A percentile compares a stretch with the other conserved stretches of the same genome.
phyloP scores from a whole-genome alignment of 2,329 filamentous ascomycete genomes.

The Botrytis porri region DNA sequence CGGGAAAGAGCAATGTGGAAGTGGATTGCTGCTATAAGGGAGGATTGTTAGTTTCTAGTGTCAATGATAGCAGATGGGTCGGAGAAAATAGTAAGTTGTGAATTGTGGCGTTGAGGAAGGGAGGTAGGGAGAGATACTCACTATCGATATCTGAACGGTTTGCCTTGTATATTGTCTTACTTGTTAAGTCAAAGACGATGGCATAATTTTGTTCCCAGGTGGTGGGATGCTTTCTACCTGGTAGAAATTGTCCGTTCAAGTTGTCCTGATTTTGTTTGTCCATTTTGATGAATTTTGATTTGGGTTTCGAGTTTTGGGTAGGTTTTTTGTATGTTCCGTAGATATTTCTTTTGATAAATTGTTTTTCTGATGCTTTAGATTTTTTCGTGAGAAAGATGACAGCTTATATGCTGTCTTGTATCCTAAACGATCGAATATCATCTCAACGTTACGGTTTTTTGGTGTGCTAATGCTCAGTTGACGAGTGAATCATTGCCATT shows the following conservation, averaged over 20 bases:
- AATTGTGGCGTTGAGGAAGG: not conserved
- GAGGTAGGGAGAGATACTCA: not conserved
- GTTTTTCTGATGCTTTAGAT: not conserved
- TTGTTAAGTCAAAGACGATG: not conserved
- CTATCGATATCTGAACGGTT: not conserved
- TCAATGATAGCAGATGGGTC: not conserved
- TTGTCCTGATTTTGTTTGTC: not conserved
- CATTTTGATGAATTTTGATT: not conserved
- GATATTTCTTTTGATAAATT: not conserved
- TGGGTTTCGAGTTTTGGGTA: not conserved
- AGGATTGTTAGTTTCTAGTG: not conserved
- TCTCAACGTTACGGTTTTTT: not conserved
- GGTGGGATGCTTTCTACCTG: not conserved
- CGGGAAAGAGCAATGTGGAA: not conserved
- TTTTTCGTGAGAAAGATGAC: not conserved
- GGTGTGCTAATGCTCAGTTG: not conserved
- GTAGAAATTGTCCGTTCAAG: not conserved
- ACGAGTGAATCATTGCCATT: not conserved
- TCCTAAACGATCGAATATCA: not conserved
- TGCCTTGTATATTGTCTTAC: not conserved
- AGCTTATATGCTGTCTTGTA: not conserved
- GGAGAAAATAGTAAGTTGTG: not conserved
- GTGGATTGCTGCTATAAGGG: not conserved
- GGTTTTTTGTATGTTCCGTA: not conserved
- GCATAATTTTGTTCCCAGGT: not conserved